A percentile compares a stretch with the other conserved stretches of the same genome.
Evolutionary conservation across 768 basidiomycete species (phyloP).

Genomic region (Agrocybe praecox): DNA sequence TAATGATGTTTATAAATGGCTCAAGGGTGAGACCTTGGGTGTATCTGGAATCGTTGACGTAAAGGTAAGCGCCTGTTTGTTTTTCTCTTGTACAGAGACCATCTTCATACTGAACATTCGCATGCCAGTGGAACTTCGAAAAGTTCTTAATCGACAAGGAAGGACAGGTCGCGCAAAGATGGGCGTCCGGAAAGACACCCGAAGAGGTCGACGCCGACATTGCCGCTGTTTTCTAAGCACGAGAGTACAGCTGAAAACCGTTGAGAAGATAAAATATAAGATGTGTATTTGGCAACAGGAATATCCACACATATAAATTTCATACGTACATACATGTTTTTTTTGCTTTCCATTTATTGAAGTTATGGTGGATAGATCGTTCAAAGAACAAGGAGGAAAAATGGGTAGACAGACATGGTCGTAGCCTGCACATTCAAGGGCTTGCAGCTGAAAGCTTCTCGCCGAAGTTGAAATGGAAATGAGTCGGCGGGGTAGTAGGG

Average conservation of each 20-base stretch:
- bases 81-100: neutral
- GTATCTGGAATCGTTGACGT: conserved; percentile 71
- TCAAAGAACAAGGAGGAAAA: too few relatives aligned
- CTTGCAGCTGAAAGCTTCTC: too few relatives aligned
- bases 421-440: too few relatives aligned
- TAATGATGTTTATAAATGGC: conserved; percentile 84
- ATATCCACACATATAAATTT: too few relatives aligned
- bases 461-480: too few relatives aligned
- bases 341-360: too few relatives aligned
- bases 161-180: conserved; percentile 73
- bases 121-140: conserved; percentile 83
- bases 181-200: conserved; percentile 80
- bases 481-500: neutral
- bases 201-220: conserved; percentile 65
- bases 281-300: too few relatives aligned
- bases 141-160: conserved; percentile 84
- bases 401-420: too few relatives aligned
- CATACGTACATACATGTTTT: too few relatives aligned
- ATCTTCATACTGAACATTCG: neutral
- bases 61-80: conserved; percentile 51
- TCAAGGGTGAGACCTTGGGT: conserved; percentile 80
- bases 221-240: conserved; percentile 22
- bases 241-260: too few relatives aligned
- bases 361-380: too few relatives aligned
- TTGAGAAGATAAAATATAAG: too few relatives aligned